Conservation (phyloP, 257 asterid species). For the Lantana camara region DNA sequence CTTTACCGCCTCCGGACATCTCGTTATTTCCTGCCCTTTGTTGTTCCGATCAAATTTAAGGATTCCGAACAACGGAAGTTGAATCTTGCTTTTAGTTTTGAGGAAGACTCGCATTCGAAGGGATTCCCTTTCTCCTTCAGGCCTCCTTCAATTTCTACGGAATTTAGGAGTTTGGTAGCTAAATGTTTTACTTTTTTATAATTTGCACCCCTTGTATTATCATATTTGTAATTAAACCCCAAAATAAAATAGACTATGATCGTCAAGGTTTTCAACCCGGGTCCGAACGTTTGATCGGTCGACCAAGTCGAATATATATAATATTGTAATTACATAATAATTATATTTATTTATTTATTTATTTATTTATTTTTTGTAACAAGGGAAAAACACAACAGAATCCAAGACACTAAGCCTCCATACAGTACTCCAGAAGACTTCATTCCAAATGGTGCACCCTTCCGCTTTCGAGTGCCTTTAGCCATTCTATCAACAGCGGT, state of each 20-base stretch:
- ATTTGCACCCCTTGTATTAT: background rate
- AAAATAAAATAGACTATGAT: too few species aligned
- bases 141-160: background rate
- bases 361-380: too few species aligned
- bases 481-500: too few species aligned
- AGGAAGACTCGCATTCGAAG: background rate
- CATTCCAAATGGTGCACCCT: too few species aligned
- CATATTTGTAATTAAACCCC: background rate
- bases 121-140: background rate
- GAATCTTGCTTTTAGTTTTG: conserved; percentile 2
- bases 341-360: background rate
- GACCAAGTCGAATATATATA: too few species aligned
- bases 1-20: conserved; percentile 50
- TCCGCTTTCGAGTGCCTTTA: too few species aligned
- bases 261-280: too few species aligned
- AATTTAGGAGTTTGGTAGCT: conserved; percentile 6
- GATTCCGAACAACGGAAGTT: conserved; percentile 1
- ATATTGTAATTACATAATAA: too few species aligned
- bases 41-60: conserved; percentile 8
- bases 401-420: too few species aligned
- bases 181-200: background rate
- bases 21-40: conserved; percentile 6
- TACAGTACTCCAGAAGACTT: too few species aligned
- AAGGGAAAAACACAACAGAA: too few species aligned
- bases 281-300: too few species aligned